These are phyloP conservation scores for Claviceps humidiphila DNA, from an alignment of 2,329 filamentous ascomycete genomes.

Conservation along the genomic window DNA sequence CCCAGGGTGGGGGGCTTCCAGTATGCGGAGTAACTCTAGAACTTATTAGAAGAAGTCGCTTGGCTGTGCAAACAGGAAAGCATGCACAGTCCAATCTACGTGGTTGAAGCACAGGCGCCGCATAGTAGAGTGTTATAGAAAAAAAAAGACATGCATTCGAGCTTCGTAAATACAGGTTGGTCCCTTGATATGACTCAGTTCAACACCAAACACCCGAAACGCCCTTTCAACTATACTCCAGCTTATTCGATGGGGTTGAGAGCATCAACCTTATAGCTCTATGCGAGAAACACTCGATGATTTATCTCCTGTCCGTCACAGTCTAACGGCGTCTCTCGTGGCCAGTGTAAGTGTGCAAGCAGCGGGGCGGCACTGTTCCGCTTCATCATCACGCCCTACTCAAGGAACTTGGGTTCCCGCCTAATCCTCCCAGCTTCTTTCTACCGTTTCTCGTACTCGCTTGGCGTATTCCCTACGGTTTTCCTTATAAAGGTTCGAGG, in stretches of 20 bases:
- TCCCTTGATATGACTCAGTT: constrained; percentile 20
- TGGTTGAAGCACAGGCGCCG: too few species aligned
- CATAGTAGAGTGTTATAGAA: too few species aligned
- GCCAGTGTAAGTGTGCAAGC: too few species aligned
- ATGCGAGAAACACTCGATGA: neutral
- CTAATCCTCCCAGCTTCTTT: constrained; percentile 98
- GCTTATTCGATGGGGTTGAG: neutral
- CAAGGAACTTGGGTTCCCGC: neutral
- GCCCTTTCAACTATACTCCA: constrained; percentile 11
- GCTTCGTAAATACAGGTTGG: constrained; percentile 4
- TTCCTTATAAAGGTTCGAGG: constrained; percentile 96
- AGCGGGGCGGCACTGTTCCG: neutral
- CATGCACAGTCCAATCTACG: too few species aligned
- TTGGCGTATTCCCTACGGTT: constrained; percentile 95
- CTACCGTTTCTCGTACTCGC: constrained; percentile 86
- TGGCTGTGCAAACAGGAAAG: too few species aligned
- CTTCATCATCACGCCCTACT: neutral
- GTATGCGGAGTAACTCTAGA: too few species aligned
- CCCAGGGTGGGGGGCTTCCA: too few species aligned
- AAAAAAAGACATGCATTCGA: constrained; percentile 4
- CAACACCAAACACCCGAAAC: constrained; percentile 20
- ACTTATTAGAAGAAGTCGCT: too few species aligned
- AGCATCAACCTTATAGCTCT: neutral
- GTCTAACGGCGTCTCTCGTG: neutral
- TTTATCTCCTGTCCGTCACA: neutral